Percentiles rank a stretch among this genome's conserved stretches.
Evolutionary conservation across 257 asterid species (phyloP).

Genomic region (Fraxinus anomala): DNA sequence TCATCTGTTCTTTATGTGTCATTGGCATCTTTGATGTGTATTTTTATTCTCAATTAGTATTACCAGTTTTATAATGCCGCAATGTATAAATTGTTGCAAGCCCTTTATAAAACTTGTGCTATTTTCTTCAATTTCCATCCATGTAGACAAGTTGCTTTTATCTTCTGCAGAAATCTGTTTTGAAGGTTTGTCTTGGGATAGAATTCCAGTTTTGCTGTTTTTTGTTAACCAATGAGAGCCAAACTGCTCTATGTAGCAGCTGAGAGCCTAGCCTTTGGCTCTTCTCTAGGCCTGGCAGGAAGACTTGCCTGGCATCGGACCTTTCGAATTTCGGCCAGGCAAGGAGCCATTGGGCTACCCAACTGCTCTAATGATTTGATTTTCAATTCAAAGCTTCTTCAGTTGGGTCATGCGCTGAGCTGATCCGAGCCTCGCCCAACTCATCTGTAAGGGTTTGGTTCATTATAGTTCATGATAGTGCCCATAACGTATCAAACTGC

Average conservation of each 20-base stretch:
- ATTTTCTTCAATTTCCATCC: conserved; percentile 3
- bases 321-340: too few species aligned
- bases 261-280: neutral
- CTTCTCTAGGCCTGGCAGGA: too few species aligned
- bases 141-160: neutral
- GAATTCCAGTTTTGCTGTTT: neutral
- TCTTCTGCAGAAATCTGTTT: neutral
- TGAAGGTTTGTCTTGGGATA: neutral
- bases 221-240: neutral
- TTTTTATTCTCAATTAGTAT: conserved; percentile 8
- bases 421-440: too few species aligned
- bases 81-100: conserved; percentile 21
- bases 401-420: too few species aligned
- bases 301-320: too few species aligned
- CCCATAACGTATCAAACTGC: neutral
- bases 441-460: neutral
- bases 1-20: conserved; percentile 26
- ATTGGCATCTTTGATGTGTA: conserved; percentile 23
- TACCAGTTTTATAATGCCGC: conserved; percentile 21
- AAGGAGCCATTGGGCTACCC: too few species aligned
- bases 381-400: too few species aligned
- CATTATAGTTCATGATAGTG: neutral
- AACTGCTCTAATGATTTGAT: too few species aligned
- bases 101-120: neutral
- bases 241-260: neutral